Evolutionary conservation across 2,329 filamentous ascomycete genomes (phyloP), one percentile per base, ranked within the genome.

Genomic region (Diaporthe ampelina): DNA sequence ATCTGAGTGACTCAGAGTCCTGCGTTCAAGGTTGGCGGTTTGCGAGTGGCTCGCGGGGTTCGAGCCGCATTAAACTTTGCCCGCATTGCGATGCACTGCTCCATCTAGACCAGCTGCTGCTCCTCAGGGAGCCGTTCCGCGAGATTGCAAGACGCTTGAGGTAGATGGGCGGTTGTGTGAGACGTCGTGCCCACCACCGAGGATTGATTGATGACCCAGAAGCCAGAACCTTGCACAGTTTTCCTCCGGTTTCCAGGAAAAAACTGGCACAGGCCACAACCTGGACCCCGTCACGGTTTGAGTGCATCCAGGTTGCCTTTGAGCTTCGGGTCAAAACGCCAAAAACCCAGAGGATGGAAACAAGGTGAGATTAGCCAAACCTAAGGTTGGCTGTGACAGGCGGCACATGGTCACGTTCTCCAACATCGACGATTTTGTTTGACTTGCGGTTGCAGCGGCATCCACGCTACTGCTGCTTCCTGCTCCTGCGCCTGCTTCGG

Each of bases 361-460:
- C 32, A 24, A 40, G 10, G 63, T 50, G 70, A 54, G 24, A 54
- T 68, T 54, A 40, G 48, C n/a, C 63, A 68, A 68, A 40, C 48
- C 63, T 29, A 54, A 68, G n/a, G n/a, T 40, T 21, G 63, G 29
- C 45, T 54, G n/a, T 68, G 48, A 26, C 32, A 54, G n/a, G 48
- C 63, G 29, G 48, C 24, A 68, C 63, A 68, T 21, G 48, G 63
- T 68, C 63, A 68, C 32, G 45, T 54, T 68, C 63, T 35, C 48
- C 63, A 68, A 40, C 63, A 68, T 68, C 29, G 63, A 68, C 48
- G 48, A 54, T 68, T 68, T 40, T 68, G 29, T 54, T 54, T 68
- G 63, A 68, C 63, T 54, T 68, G 63, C 63, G 63, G 48, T 9
- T 68, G 48, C 63, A 40, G 69, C 58, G 69, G 69, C 59, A 63